Percentiles rank a stretch among this genome's conserved stretches.
Conservation (phyloP, 768 basidiomycete species). For the Lactifluus rugatus region DNA sequence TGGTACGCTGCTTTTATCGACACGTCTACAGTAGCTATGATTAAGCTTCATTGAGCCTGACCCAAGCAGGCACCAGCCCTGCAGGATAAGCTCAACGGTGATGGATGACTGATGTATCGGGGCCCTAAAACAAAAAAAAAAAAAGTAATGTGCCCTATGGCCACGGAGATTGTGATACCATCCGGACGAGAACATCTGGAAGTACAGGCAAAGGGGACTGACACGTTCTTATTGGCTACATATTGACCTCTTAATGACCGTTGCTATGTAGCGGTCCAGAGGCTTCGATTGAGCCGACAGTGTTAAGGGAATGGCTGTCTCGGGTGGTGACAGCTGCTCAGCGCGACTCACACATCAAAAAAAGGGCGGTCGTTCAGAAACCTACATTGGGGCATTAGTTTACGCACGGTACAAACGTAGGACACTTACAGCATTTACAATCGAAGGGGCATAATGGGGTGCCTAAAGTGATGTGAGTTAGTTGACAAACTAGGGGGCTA, state of each 20-base stretch:
- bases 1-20: too few species aligned
- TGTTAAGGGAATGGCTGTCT: neutral
- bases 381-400: constrained; percentile 7
- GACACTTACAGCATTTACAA: constrained; percentile 73
- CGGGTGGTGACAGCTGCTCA: too few species aligned
- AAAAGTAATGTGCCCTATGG: constrained; percentile 2
- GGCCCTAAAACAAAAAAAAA: too few species aligned
- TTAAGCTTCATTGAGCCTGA: too few species aligned
- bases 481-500: constrained; percentile 11
- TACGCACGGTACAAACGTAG: neutral
- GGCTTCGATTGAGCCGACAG: constrained; percentile 28
- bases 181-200: constrained; percentile 11
- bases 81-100: too few species aligned
- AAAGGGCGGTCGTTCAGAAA: constrained; percentile 13
- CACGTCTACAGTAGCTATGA: too few species aligned
- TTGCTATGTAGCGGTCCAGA: constrained; percentile 19
- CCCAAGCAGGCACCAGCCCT: too few species aligned
- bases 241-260: constrained; percentile 27
- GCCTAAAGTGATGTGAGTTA: constrained; percentile 36
- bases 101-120: neutral
- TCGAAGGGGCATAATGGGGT: constrained; percentile 83
- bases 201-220: constrained; percentile 8
- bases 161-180: neutral
- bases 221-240: constrained; percentile 19
- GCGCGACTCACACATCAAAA: neutral